Base-by-base conservation (phyloP, 768 basidiomycete genomes). In the Termitomyces sp. region DNA sequence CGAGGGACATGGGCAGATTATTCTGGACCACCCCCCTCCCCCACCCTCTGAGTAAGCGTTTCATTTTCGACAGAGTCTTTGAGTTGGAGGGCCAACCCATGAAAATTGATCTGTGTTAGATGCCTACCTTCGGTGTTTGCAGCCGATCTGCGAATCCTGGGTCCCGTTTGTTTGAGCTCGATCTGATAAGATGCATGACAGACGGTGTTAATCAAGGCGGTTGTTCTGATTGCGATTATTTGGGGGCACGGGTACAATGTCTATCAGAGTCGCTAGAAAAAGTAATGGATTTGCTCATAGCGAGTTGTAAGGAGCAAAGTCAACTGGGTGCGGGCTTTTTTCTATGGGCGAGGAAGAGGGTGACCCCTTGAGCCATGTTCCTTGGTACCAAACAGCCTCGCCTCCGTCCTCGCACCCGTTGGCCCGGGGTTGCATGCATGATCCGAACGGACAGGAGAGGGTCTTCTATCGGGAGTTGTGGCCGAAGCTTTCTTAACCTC, bases 401-500 rank as follows among this genome's bases (percentile, higher is more conserved):
- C 22, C 20, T 36, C n/a, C 13, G n/a, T 33, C 24, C 24, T 47
- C 11, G 46, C 46, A 48, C 46, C 11, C 5, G 11, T 8, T 33
- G 20, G 20, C 57, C 50, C 30, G 20, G 18, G 30, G 24, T 6
- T 45, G 22, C n/a, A 20, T 34, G 22, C 15, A 63, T 59, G 54
- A 50, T 62, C 59, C 63, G 59, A 52, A 49, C n/a, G 56, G 33
- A 44, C 39, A 62, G 56, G 57, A 64, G 55, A 7, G n/a, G 33
- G 16, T 54, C 56, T 49, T 47, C 39, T 57, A 13, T 33, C 31
- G 27, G 45, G 45, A 44, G 45, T 52, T 36, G 37, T 44, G 22
- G 24, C 34, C 52, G 36, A 61, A 63, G 56, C 45, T 33, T 15
- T 34, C 24, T 58, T 60, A 56, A 58, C 45, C 63, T 62, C 58